Evolutionary conservation across 768 basidiomycete genomes (phyloP).

Genomic region (Leccinum variicolor): DNA sequence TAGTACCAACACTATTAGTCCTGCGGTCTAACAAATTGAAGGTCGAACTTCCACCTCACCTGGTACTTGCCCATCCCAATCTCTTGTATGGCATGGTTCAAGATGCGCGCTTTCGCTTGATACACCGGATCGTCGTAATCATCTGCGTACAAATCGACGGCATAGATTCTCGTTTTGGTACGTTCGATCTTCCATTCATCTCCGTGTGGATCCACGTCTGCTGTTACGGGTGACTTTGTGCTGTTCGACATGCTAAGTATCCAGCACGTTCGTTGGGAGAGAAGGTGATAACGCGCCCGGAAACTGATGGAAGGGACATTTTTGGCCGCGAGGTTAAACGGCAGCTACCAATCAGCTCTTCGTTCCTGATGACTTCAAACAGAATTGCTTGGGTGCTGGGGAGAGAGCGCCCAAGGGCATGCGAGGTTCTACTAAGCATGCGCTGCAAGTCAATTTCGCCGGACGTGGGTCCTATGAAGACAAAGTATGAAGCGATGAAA

Average conservation of each 20-base stretch:
- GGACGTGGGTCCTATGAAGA: constrained; percentile 71
- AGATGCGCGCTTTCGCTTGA: constrained; percentile 44
- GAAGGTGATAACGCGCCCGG: not conserved
- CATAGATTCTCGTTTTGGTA: not conserved
- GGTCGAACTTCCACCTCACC: constrained; percentile 20
- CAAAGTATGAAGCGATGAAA: too few relatives aligned
- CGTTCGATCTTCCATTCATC: not conserved
- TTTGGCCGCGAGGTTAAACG: not conserved
- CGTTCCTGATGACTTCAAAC: too few relatives aligned
- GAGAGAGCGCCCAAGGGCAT: too few relatives aligned
- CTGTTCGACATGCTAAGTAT: constrained; percentile 2
- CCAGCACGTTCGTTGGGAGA: not conserved
- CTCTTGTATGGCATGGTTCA: constrained; percentile 47
- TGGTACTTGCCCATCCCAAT: constrained; percentile 60
- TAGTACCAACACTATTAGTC: constrained; percentile 9
- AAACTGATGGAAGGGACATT: not conserved
- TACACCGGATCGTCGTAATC: constrained; percentile 45
- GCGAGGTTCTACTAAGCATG: too few relatives aligned
- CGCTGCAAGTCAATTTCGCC: constrained; percentile 48
- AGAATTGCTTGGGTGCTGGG: too few relatives aligned
- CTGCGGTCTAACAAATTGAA: not conserved
- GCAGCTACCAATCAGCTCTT: not conserved
- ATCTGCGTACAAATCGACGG: constrained; percentile 32
- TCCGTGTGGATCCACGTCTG: not conserved
- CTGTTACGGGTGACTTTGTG: not conserved